These are phyloP conservation scores for Ophiosphaerella narmari DNA, from an alignment of 2,329 filamentous ascomycete genomes.

Conservation along the genomic window DNA sequence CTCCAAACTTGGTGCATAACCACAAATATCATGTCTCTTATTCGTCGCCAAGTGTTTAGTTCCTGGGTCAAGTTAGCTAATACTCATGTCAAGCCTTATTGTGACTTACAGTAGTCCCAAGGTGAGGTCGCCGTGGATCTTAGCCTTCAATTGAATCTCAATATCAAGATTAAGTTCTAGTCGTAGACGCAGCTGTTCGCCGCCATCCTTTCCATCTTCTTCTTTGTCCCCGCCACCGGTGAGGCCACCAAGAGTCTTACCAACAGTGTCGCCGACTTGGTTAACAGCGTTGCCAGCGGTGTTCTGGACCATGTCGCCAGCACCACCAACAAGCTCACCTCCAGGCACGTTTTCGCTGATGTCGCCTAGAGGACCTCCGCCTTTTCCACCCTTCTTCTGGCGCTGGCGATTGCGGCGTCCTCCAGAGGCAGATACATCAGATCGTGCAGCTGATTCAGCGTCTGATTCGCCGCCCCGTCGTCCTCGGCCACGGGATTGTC, in stretches of 20 bases:
- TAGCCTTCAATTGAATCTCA: conserved; percentile 67
- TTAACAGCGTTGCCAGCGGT: conserved; percentile 59
- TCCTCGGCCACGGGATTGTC: conserved; percentile 56
- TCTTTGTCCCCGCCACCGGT: conserved; percentile 50
- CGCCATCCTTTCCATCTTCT: conserved; percentile 40
- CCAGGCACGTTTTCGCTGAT: conserved; percentile 60
- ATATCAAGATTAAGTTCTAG: conserved; percentile 66
- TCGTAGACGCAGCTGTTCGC: conserved; percentile 60
- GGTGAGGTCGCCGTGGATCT: conserved; percentile 67
- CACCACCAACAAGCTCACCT: conserved; percentile 57
- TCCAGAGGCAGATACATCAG: conserved; percentile 57
- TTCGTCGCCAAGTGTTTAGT: conserved; percentile 27
- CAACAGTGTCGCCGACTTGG: conserved; percentile 48
- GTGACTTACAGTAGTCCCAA: conserved; percentile 56
- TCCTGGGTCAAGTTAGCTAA: conserved; percentile 32
- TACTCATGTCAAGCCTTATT: neutral
- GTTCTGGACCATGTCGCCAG: conserved; percentile 61
- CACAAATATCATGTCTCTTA: conserved; percentile 21
- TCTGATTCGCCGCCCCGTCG: conserved; percentile 55
- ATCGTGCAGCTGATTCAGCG: conserved; percentile 59
- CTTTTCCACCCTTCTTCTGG: conserved; percentile 53
- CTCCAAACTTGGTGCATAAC: conserved; percentile 16
- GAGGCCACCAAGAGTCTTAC: conserved; percentile 54
- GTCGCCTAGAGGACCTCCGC: conserved; percentile 57
- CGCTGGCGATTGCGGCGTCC: conserved; percentile 62